Evolutionary conservation across 1,139 yeast genomes (phyloP).

Genomic region (Suhomyces bribrorum): DNA sequence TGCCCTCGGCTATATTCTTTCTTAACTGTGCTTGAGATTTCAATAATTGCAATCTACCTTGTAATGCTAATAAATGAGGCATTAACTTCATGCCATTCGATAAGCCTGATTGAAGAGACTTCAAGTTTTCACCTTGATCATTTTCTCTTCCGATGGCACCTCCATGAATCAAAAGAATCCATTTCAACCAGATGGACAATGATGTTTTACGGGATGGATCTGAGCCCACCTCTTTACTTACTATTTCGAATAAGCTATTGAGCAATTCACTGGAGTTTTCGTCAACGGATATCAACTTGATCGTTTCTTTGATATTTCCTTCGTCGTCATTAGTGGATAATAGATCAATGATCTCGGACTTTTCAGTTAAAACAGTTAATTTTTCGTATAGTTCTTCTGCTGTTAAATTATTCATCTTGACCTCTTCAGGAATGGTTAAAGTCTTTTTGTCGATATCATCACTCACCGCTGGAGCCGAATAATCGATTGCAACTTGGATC

Average conservation of each 20-base stretch:
- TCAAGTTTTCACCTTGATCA: conserved; percentile 33
- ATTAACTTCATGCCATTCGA: conserved; percentile 35
- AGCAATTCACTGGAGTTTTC: conserved; percentile 21
- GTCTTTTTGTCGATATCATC: conserved; percentile 9
- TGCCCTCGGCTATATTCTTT: conserved; percentile 21
- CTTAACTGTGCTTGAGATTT: conserved; percentile 42
- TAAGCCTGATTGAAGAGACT: conserved; percentile 31
- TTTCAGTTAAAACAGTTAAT: conserved; percentile 16
- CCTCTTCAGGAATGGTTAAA: conserved; percentile 15
- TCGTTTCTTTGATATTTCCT: conserved; percentile 35
- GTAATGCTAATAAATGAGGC: conserved; percentile 43
- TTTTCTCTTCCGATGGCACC: conserved; percentile 36
- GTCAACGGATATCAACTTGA: conserved; percentile 25
- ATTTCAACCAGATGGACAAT: conserved; percentile 51
- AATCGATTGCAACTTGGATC: conserved; percentile 18
- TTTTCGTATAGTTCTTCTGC: conserved; percentile 26
- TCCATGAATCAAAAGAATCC: conserved; percentile 50
- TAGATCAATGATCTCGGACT: conserved; percentile 24
- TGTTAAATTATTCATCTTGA: conserved; percentile 22
- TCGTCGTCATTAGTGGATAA: conserved; percentile 39
- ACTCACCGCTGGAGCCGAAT: conserved; percentile 9
- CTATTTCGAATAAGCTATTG: conserved; percentile 32
- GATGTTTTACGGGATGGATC: conserved; percentile 35
- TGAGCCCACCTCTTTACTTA: conserved; percentile 36
- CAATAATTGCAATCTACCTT: conserved; percentile 47